These are phyloP conservation scores for Exophiala bonariae DNA, from an alignment of 2,329 filamentous ascomycete genomes.

Conservation along the genomic window DNA sequence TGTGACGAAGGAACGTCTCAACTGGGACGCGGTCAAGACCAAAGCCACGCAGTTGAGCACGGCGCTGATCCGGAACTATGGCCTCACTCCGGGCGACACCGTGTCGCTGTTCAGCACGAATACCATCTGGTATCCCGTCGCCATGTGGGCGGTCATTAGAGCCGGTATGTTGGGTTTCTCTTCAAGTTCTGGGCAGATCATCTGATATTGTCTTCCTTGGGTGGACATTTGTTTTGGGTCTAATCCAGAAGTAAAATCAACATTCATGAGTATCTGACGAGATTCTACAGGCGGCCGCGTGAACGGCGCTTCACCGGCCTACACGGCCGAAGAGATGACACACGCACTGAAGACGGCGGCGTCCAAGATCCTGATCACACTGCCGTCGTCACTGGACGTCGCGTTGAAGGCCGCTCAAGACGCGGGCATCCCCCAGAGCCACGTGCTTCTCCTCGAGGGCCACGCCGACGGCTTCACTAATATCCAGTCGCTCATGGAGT, in stretches of 20 bases:
- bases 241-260: too few species aligned
- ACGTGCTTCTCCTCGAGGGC: conserved; percentile 58
- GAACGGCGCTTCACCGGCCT: conserved; percentile 63
- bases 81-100: conserved; percentile 55
- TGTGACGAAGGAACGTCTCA: conserved; percentile 57
- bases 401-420: conserved; percentile 54
- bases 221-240: too few species aligned
- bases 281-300: conserved; percentile 48
- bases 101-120: conserved; percentile 64
- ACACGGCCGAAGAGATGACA: conserved; percentile 68
- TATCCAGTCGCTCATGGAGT: conserved; percentile 33
- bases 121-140: conserved; percentile 67
- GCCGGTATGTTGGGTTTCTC: conserved; percentile 35
- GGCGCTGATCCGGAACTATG: conserved; percentile 57
- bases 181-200: neutral
- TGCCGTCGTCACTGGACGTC: conserved; percentile 55
- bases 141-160: conserved; percentile 58
- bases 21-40: conserved; percentile 57
- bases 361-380: conserved; percentile 60
- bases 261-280: too few species aligned
- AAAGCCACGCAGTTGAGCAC: conserved; percentile 61
- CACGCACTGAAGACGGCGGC: conserved; percentile 61
- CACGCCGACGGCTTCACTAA: conserved; percentile 49
- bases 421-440: conserved; percentile 53
- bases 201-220: too few species aligned